These are phyloP conservation scores for Jackrogersella multiformis DNA, from an alignment of 495 filamentous ascomycete species.

Conservation along the genomic window DNA sequence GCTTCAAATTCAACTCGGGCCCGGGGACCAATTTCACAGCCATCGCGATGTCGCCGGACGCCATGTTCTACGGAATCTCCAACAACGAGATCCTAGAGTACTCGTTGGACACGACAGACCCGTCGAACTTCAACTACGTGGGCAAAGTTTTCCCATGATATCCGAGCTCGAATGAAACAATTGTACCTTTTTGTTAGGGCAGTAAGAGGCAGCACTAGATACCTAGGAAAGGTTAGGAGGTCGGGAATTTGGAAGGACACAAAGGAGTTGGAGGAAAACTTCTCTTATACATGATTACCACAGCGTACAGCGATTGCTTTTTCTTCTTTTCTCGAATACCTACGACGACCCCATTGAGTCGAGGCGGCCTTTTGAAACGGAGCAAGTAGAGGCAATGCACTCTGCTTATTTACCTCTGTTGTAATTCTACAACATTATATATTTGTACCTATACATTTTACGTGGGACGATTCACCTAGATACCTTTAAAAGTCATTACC, in stretches of 20 bases:
- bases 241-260: slow-evolving; percentile 3
- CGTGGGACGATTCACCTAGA: slow-evolving; percentile 2
- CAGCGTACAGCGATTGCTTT: background rate
- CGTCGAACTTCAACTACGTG: slow-evolving; percentile 37
- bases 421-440: slow-evolving; percentile 4
- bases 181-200: slow-evolving; percentile 11
- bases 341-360: background rate
- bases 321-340: slow-evolving; percentile 11
- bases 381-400: background rate
- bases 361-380: slow-evolving; percentile 12
- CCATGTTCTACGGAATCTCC: slow-evolving; percentile 41
- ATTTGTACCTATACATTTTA: slow-evolving; percentile 1
- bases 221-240: slow-evolving; percentile 3
- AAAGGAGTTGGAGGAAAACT: slow-evolving; percentile 22
- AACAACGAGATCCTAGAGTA: slow-evolving; percentile 36
- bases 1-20: slow-evolving; percentile 21
- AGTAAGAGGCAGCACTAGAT: slow-evolving; percentile 9
- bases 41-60: slow-evolving; percentile 36
- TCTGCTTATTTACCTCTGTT: background rate
- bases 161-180: background rate
- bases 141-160: slow-evolving; percentile 31
- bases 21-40: slow-evolving; percentile 37
- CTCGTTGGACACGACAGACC: slow-evolving; percentile 26
- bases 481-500: slow-evolving; percentile 5
- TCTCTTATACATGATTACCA: background rate